A percentile compares a stretch with the other conserved stretches of the same genome.
phyloP scores from a whole-genome alignment of 2,329 filamentous ascomycete genomes.

The Amylocarpus encephaloides region DNA sequence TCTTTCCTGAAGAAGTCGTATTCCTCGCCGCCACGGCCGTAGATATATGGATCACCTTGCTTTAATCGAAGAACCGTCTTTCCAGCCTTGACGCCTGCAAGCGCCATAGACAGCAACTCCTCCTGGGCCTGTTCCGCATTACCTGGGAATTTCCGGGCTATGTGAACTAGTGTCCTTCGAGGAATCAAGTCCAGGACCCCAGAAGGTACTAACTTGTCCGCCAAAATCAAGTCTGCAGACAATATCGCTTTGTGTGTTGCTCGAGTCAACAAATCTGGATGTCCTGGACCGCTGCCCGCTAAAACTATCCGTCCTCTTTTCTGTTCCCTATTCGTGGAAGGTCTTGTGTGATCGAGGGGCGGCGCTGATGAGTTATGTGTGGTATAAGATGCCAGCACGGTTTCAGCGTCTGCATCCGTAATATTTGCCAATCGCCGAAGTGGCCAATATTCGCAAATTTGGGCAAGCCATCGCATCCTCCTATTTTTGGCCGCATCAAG shows the following conservation, averaged over 20 bases:
- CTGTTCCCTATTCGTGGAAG: background rate
- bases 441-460: conserved; percentile 99
- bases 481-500: conserved; percentile 67
- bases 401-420: conserved; percentile 70
- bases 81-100: conserved; percentile 62
- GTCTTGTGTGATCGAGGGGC: conserved; percentile 28
- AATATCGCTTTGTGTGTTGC: conserved; percentile 73
- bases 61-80: conserved; percentile 84
- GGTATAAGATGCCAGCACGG: conserved; percentile 68
- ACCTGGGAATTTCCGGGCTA: conserved; percentile 94
- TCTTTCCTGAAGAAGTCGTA: conserved; percentile 72
- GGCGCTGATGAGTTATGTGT: conserved; percentile 24
- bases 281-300: conserved; percentile 86
- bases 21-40: conserved; percentile 91
- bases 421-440: conserved; percentile 74
- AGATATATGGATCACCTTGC: conserved; percentile 94
- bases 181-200: conserved; percentile 85
- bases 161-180: conserved; percentile 79
- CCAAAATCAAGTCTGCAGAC: conserved; percentile 70
- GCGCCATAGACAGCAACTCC: conserved; percentile 74
- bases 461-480: conserved; percentile 85
- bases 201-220: conserved; percentile 79
- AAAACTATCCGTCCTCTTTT: conserved; percentile 69
- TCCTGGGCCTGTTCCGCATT: conserved; percentile 92
- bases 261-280: conserved; percentile 83